Percentiles rank a stretch among this genome's conserved stretches.
These are phyloP conservation scores for Vitellaria paradoxa DNA, from an alignment of 179 eudicot genomes.

Conservation along the genomic window DNA sequence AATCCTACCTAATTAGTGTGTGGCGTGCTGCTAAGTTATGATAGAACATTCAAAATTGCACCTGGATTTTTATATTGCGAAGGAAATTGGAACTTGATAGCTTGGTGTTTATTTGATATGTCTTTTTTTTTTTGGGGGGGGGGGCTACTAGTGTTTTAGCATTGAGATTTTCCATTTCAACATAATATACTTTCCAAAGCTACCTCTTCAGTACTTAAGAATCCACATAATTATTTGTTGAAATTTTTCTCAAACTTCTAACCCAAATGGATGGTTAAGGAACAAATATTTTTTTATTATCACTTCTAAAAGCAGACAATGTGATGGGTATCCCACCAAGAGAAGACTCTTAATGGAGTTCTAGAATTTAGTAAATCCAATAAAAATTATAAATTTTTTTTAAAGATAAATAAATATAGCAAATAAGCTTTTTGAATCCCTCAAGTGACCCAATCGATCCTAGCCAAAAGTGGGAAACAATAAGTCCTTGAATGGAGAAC, in stretches of 20 bases:
- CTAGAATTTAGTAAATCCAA: neutral
- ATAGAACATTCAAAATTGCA: neutral
- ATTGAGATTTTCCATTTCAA: neutral
- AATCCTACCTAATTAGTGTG: neutral
- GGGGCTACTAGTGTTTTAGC: neutral
- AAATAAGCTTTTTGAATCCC: neutral
- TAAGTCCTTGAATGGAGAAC: neutral
- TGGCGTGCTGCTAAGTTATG: neutral
- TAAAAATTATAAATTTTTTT: neutral
- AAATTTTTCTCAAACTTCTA: neutral
- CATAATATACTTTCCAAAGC: neutral
- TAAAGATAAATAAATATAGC: neutral
- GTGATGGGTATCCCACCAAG: neutral
- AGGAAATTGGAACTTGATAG: neutral
- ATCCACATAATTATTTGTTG: neutral
- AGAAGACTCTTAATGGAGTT: neutral
- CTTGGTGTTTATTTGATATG: neutral
- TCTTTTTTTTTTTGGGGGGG: neutral
- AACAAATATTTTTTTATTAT: no score
- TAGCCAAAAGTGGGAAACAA: neutral
- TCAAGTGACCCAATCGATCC: neutral
- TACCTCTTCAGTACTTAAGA: neutral
- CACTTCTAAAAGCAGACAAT: neutral
- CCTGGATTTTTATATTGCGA: neutral
- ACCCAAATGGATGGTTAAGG: neutral